phyloP scores from a whole-genome alignment of 2,329 filamentous ascomycete species.

The Pochonia chlamydosporia region DNA sequence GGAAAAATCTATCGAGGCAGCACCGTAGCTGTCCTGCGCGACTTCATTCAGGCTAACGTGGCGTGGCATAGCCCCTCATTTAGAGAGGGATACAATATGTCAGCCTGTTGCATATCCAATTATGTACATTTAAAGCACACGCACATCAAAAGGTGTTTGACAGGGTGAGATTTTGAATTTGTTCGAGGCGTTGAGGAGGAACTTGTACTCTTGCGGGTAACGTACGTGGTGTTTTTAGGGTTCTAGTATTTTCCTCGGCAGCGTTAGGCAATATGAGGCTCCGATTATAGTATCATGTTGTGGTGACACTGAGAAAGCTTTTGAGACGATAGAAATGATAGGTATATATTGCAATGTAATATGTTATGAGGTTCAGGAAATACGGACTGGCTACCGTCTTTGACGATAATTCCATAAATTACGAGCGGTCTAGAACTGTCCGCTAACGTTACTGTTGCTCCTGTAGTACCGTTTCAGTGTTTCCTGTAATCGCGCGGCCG shows the following conservation, averaged over 20 bases:
- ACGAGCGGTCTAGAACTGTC: too few species aligned
- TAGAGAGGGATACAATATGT: neutral
- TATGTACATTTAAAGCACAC: conserved; percentile 37
- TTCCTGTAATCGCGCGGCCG: too few species aligned
- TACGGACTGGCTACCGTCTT: too few species aligned
- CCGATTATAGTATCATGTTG: conserved; percentile 1
- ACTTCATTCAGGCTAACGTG: neutral
- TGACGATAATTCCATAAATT: too few species aligned
- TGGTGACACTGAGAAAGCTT: too few species aligned
- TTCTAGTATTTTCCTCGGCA: conserved; percentile 13
- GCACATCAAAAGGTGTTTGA: conserved; percentile 42
- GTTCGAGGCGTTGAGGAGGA: conserved; percentile 21
- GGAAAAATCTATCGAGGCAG: too few species aligned
- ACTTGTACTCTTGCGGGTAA: conserved; percentile 15
- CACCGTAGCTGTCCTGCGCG: too few species aligned
- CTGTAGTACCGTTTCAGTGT: too few species aligned
- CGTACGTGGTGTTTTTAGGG: conserved; percentile 22
- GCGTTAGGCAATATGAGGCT: conserved; percentile 20
- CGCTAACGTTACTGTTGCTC: too few species aligned
- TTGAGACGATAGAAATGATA: neutral
- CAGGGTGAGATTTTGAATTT: conserved; percentile 19
- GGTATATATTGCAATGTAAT: neutral
- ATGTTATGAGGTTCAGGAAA: too few species aligned
- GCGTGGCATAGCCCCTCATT: conserved; percentile 2
- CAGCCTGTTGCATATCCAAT: conserved; percentile 17